These are phyloP conservation scores for Hansenula anomala DNA, from an alignment of 1,139 yeast species.

Conservation along the genomic window DNA sequence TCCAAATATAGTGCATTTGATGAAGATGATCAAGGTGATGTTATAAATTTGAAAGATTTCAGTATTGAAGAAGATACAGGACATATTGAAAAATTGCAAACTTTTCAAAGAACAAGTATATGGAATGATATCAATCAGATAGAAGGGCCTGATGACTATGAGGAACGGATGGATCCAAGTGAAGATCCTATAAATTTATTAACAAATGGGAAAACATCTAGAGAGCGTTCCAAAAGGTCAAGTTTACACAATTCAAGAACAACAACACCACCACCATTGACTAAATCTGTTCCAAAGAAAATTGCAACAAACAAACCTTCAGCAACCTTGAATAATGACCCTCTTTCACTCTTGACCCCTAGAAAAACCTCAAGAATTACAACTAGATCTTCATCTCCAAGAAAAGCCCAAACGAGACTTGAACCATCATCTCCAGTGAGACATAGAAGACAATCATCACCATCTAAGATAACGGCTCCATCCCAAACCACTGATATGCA, in stretches of 20 bases:
- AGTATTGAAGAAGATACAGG: slow-evolving; percentile 53
- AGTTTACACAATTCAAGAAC: too few relatives aligned
- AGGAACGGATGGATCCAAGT: slow-evolving; percentile 5
- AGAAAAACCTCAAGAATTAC: neutral
- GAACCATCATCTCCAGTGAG: too few relatives aligned
- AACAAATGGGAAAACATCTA: slow-evolving; percentile 23
- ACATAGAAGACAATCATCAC: too few relatives aligned
- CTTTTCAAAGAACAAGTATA: slow-evolving; percentile 7
- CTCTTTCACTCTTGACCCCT: neutral
- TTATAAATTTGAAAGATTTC: slow-evolving; percentile 56
- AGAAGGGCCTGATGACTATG: slow-evolving; percentile 1
- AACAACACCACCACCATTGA: slow-evolving; percentile 14
- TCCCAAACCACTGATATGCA: neutral
- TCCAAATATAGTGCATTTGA: slow-evolving; percentile 45
- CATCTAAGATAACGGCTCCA: too few relatives aligned
- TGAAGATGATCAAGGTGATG: slow-evolving; percentile 53
- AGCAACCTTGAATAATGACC: slow-evolving; percentile 6
- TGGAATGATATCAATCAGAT: slow-evolving; percentile 12
- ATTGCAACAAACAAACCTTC: slow-evolving; percentile 15
- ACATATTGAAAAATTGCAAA: slow-evolving; percentile 29
- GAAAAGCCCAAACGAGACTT: too few relatives aligned
- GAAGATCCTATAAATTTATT: slow-evolving; percentile 26
- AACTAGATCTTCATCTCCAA: neutral
- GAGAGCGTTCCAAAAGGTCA: slow-evolving; percentile 2
- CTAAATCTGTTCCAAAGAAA: too few relatives aligned